Conservation (phyloP, 2,329 filamentous ascomycete species). For the Arthroderma sp. region DNA sequence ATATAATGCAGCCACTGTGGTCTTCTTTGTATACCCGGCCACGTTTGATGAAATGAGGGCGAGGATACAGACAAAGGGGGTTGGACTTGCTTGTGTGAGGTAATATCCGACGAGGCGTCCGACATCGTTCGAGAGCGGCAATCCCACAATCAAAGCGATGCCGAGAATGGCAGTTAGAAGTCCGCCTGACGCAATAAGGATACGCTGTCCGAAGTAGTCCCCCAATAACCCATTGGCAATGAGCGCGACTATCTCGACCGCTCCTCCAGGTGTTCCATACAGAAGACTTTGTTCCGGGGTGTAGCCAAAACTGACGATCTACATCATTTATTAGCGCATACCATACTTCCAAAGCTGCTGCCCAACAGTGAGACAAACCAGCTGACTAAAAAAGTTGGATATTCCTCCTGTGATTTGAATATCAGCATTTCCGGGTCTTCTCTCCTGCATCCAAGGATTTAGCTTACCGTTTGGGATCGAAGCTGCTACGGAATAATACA, state of each 20-base stretch:
- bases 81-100: constrained; percentile 46
- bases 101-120: constrained; percentile 54
- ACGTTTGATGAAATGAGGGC: constrained; percentile 51
- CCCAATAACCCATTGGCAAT: constrained; percentile 44
- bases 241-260: constrained; percentile 48
- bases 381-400: constrained; percentile 44
- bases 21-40: constrained; percentile 42
- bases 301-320: constrained; percentile 52
- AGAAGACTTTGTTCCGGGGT: constrained; percentile 49
- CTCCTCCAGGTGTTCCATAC: constrained; percentile 52
- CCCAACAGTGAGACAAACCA: constrained; percentile 16
- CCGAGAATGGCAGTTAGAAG: constrained; percentile 44
- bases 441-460: not conserved
- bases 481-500: constrained; percentile 42
- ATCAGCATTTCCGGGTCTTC: not conserved
- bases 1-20: constrained; percentile 37
- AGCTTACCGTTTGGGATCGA: constrained; percentile 44
- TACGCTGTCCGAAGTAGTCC: constrained; percentile 42
- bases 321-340: not conserved
- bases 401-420: constrained; percentile 35
- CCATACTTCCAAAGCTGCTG: not conserved
- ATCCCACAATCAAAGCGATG: constrained; percentile 50
- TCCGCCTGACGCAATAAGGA: constrained; percentile 42
- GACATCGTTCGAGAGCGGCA: constrained; percentile 44
- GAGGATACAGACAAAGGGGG: constrained; percentile 50